A percentile compares a stretch with the other conserved stretches of the same genome.
These are phyloP conservation scores for Hypoxylon intermedium DNA, from an alignment of 495 filamentous ascomycete genomes.

Conservation along the genomic window DNA sequence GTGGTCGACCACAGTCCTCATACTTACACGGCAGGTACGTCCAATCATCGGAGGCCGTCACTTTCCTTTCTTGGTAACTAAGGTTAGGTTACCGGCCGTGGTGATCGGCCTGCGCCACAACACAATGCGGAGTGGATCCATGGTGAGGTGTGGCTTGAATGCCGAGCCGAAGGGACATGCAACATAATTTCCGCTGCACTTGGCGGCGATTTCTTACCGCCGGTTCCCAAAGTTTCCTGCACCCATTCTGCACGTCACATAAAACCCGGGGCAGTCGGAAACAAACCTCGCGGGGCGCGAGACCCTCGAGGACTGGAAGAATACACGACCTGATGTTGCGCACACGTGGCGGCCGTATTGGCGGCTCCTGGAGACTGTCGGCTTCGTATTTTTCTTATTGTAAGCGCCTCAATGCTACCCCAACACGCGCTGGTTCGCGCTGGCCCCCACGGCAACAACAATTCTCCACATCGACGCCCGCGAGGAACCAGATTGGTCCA, in stretches of 20 bases:
- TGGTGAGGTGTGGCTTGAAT: conserved; percentile 15
- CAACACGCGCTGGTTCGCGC: conserved; percentile 14
- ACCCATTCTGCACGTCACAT: neutral
- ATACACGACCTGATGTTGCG: conserved; percentile 24
- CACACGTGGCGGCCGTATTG: conserved; percentile 17
- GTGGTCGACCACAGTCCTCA: no score
- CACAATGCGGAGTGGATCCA: conserved; percentile 1
- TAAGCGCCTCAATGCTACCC: conserved; percentile 27
- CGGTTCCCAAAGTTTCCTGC: neutral
- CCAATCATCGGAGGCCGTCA: no score
- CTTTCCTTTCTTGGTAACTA: no score
- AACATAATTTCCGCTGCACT: conserved; percentile 12
- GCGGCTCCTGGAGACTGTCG: conserved; percentile 18
- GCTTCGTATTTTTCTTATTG: conserved; percentile 3
- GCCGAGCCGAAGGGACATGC: neutral
- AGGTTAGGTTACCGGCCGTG: no score
- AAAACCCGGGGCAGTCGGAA: conserved; percentile 8
- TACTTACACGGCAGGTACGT: no score
- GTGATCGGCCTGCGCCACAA: conserved; percentile 1
- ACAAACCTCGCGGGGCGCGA: neutral
- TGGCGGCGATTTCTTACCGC: conserved; percentile 4
- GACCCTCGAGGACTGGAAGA: neutral
- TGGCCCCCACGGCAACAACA: conserved; percentile 27
- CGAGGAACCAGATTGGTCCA: conserved; percentile 25
- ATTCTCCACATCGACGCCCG: conserved; percentile 32